These are phyloP conservation scores for Carallia brachiata DNA, from an alignment of 345 rosid species.

Conservation along the genomic window DNA sequence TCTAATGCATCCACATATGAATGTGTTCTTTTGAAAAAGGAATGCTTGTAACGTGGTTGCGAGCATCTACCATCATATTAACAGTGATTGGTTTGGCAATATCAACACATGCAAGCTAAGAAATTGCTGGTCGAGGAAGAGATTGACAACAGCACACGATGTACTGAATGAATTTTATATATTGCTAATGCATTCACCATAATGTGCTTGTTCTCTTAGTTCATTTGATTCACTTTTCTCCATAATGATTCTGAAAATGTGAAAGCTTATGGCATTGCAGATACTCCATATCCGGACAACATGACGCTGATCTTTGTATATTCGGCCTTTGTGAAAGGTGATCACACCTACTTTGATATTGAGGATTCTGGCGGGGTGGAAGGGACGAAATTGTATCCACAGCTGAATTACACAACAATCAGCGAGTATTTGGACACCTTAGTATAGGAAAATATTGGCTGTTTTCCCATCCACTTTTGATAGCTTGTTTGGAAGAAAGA, in stretches of 20 bases:
- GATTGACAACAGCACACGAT: background rate
- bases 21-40: too few relatives aligned
- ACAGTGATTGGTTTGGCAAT: too few relatives aligned
- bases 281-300: conserved; percentile 49
- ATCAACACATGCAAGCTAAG: too few relatives aligned
- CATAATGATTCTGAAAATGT: background rate
- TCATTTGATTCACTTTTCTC: background rate
- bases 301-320: conserved; percentile 49
- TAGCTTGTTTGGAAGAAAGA: too few relatives aligned
- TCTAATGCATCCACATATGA: too few relatives aligned
- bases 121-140: too few relatives aligned
- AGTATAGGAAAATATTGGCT: conserved; percentile 5
- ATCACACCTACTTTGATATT: conserved; percentile 51
- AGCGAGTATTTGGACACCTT: conserved; percentile 42
- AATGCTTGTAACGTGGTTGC: too few relatives aligned
- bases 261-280: conserved; percentile 35
- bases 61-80: too few relatives aligned
- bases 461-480: background rate
- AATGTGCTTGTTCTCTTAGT: background rate
- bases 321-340: conserved; percentile 53
- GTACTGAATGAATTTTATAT: background rate
- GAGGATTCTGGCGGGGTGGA: conserved; percentile 41
- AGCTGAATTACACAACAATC: conserved; percentile 46
- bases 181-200: background rate
- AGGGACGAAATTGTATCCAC: conserved; percentile 48